Base-by-base conservation (phyloP, 495 filamentous ascomycete species). In the Hyaloscypha finlandica region DNA sequence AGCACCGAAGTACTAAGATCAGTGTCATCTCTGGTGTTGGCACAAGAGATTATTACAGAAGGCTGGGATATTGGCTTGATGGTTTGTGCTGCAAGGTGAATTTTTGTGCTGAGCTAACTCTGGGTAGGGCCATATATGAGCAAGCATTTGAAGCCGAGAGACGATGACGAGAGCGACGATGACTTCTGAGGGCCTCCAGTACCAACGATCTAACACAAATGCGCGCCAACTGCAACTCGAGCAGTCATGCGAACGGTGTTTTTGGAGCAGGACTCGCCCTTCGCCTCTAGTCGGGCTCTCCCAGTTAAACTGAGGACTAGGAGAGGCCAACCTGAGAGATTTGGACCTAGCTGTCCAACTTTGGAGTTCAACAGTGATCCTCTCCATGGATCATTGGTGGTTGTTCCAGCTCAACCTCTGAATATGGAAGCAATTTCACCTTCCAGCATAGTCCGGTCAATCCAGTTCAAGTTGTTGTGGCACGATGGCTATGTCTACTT, bases 21-120 rank as follows among this genome's bases (percentile, higher is more conserved):
- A 91, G 89, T 74, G 94, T 99, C 58, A 99, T 99, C 62, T 95
- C 91, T 30, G 95, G 95, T 12, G 93, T 99, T 56, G 95, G 95
- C 1, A 94, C 97, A 6, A 85, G 95, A 65, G 93, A 89, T 73
- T 99, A 98, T 77, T 99, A 99, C 74, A 88, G 82, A 63, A 94
- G 92, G 74, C 82, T 99, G 35, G 95, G 95, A 5, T 99, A 98
- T 78, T 90, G 83, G 77, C 78, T 99, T 33, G 95, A 98, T 78
- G 95, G 94, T 8, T 91, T 88, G 22, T 96, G 93, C n/a, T 29
- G 19, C 42, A 48, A 48, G 2, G 1, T 19, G 11, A 25, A 2
- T 25, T 25, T 48, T 48, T 19, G 16, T 48, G 5, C 30, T 30
- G 19, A 8, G 30, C 62, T 68, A 64, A 68, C 56, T 42, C 30